Evolutionary conservation across 2,329 filamentous ascomycete genomes (phyloP), one percentile per base, ranked within the genome.

Genomic region (Pseudofabraea citricarpa): DNA sequence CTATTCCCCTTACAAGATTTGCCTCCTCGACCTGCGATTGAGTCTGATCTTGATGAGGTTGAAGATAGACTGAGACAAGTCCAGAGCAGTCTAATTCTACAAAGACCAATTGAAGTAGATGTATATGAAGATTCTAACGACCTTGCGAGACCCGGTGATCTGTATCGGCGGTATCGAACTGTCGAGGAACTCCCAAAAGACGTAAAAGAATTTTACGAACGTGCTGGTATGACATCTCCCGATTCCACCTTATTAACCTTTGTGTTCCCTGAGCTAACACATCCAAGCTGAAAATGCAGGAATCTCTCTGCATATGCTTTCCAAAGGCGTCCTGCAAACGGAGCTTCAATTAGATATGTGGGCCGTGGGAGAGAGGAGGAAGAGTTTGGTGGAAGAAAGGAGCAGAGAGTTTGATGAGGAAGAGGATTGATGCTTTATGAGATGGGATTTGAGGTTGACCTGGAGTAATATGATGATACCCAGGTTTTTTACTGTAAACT

Each of bases 161-260:
- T 59, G 9, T 63, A 70, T 45, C 56, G 54, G 26, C 48, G 58
- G 4, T 70, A 65, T 49, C 63, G 65, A 13, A 62, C 45, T 5
- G 55, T 63, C n/a, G 61, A 64, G 4, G 70, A 75, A 7, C 59
- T 76, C 22, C 63, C 68, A 1, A 61, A 63, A 6, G 49, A 54
- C 3, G 70, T 69, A 0, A 70, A 58, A 33, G 50, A 53, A 0
- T 68, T 76, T 36, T 73, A 71, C 46, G 56, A 58, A 10, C 62
- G 64, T 46, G 67, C 67, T 29, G 71, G 71, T 42, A 60, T 60
- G 33, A 43, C 64, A 3, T 59, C 15, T 21, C 9, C 20, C 21
- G 13, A n/a, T 16, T 46, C n/a, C n/a, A n/a, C n/a, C n/a, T n/a
- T n/a, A n/a, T n/a, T n/a, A n/a, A n/a, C n/a, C n/a, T n/a, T n/a